A percentile compares a stretch with the other conserved stretches of the same genome.
These are phyloP conservation scores for Mycocentrospora acerina DNA, from an alignment of 2,329 filamentous ascomycete species.

Conservation along the genomic window DNA sequence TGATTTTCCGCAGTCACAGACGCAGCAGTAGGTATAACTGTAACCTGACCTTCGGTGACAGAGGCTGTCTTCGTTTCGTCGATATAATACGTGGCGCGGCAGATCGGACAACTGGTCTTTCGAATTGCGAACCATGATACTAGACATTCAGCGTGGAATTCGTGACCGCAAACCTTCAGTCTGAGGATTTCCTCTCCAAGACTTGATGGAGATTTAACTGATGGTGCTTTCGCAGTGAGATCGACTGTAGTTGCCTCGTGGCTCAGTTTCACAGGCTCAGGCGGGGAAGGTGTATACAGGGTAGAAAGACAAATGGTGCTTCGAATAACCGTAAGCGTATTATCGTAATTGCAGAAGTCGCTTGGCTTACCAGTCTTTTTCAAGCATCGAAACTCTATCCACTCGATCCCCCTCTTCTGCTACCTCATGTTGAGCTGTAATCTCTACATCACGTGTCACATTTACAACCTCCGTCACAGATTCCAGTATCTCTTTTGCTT, in stretches of 20 bases:
- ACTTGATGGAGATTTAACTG: conserved; percentile 2
- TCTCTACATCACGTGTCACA: conserved; percentile 1
- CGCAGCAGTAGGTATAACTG: too few species aligned
- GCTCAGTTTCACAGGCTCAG: conserved; percentile 26
- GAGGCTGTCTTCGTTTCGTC: conserved; percentile 19
- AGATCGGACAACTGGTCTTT: conserved; percentile 36
- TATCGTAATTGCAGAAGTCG: too few species aligned
- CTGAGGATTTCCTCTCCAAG: conserved; percentile 26
- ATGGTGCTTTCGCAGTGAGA: conserved; percentile 2
- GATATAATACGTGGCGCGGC: conserved; percentile 28
- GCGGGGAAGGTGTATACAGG: conserved; percentile 26
- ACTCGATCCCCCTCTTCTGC: conserved; percentile 2
- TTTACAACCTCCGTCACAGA: conserved; percentile 22
- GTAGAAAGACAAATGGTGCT: conserved; percentile 38
- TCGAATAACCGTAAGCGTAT: conserved; percentile 5
- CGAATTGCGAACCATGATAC: conserved; percentile 32
- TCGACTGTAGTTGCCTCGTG: conserved; percentile 9
- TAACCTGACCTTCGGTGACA: conserved; percentile 14
- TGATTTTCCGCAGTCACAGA: background rate
- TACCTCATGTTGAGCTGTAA: conserved; percentile 4
- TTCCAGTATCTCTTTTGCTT: conserved; percentile 23
- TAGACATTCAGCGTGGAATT: conserved; percentile 36
- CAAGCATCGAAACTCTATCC: conserved; percentile 20
- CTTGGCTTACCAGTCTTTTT: conserved; percentile 29
- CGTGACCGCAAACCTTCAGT: conserved; percentile 28